Evolutionary conservation across 1,284 basidiomycete species (phyloP).

Genomic region (Stereum hirsutum): DNA sequence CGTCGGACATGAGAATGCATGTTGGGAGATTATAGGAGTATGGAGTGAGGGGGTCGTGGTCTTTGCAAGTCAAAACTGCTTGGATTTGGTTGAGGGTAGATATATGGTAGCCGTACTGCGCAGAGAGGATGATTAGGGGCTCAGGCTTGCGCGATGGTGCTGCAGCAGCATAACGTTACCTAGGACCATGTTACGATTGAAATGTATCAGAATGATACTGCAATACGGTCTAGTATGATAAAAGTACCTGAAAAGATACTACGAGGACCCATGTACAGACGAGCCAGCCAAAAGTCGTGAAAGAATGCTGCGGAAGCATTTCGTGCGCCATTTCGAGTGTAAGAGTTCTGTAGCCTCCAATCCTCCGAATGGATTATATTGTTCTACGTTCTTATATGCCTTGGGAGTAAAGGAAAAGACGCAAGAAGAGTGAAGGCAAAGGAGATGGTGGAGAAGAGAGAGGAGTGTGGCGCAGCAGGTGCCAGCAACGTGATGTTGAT

Average conservation of each 20-base stretch:
- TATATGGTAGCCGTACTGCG: conserved; percentile 74
- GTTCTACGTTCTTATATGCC: too few species aligned
- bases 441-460: too few species aligned
- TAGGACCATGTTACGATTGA: not conserved
- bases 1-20: conserved; percentile 74
- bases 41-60: conserved; percentile 7
- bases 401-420: too few species aligned
- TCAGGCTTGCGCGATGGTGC: not conserved
- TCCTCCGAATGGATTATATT: too few species aligned
- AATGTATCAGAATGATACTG: conserved; percentile 5
- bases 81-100: conserved; percentile 86
- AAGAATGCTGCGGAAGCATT: conserved; percentile 13
- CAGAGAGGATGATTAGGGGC: not conserved
- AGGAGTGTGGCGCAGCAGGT: too few species aligned
- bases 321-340: too few species aligned
- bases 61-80: conserved; percentile 61
- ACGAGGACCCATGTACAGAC: conserved; percentile 56
- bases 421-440: too few species aligned
- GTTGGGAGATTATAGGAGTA: conserved; percentile 33
- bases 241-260: conserved; percentile 50
- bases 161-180: not conserved
- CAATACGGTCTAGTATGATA: not conserved
- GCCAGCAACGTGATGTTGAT: too few species aligned
- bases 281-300: conserved; percentile 53
- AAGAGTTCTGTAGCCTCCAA: too few species aligned